Evolutionary conservation across 2,329 filamentous ascomycete species (phyloP).

Genomic region (Clarireedia sp.): DNA sequence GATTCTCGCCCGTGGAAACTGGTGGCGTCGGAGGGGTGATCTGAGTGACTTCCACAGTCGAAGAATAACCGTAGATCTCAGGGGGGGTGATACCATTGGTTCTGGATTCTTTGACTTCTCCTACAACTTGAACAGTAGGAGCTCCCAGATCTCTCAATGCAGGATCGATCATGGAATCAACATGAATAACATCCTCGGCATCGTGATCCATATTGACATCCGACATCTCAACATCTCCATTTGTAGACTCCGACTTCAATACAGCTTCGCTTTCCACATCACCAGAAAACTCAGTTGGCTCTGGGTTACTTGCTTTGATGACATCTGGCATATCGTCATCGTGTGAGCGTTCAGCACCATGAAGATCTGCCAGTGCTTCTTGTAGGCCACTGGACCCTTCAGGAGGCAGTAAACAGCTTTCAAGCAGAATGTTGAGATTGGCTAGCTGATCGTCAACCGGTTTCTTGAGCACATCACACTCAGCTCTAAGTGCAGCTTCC

Average conservation of each 20-base stretch:
- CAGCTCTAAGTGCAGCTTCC: conserved; percentile 67
- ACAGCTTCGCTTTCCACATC: not conserved
- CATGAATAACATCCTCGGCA: conserved; percentile 10
- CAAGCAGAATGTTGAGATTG: conserved; percentile 67
- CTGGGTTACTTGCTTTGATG: not conserved
- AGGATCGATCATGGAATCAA: conserved; percentile 3
- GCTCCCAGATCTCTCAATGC: conserved; percentile 23
- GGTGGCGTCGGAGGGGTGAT: conserved; percentile 55
- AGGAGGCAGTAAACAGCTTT: conserved; percentile 45
- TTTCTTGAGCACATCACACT: conserved; percentile 70
- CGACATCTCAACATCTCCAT: conserved; percentile 31
- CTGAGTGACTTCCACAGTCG: conserved; percentile 15
- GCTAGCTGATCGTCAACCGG: conserved; percentile 61
- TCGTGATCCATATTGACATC: conserved; percentile 28
- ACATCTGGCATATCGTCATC: conserved; percentile 30
- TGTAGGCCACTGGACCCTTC: conserved; percentile 5
- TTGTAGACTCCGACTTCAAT: conserved; percentile 16
- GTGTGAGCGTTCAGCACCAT: conserved; percentile 35
- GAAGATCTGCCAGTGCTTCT: conserved; percentile 22
- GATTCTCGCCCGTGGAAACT: conserved; percentile 49
- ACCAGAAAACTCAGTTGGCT: conserved; percentile 1
- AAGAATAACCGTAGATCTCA: conserved; percentile 39
- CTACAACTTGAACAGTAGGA: conserved; percentile 8
- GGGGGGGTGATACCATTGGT: conserved; percentile 33
- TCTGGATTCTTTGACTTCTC: conserved; percentile 23